Evolutionary conservation across 805 yeast species (phyloP).

Genomic region (Komagataella phaffii): DNA sequence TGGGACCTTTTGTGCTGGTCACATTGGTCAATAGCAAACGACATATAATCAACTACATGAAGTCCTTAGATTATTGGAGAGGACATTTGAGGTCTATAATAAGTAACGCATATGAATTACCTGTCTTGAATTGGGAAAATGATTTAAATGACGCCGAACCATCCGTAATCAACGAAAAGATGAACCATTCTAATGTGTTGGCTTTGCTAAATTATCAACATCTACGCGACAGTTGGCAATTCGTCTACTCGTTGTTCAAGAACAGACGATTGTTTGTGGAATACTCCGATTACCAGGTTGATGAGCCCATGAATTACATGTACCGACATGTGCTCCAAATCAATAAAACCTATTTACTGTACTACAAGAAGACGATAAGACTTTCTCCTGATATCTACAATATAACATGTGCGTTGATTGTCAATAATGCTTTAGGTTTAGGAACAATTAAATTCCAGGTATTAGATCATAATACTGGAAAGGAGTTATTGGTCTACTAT

Average conservation of each 20-base stretch:
- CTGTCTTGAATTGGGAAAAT: conserved; percentile 8
- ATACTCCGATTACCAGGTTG: conserved; percentile 21
- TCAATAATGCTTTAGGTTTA: conserved; percentile 40
- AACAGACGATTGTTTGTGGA: conserved; percentile 43
- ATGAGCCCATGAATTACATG: conserved; percentile 31
- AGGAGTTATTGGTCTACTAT: conserved; percentile 26
- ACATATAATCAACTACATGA: conserved; percentile 14
- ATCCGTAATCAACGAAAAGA: neutral
- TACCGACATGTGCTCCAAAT: conserved; percentile 32
- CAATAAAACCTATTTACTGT: conserved; percentile 33
- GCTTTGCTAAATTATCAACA: conserved; percentile 14
- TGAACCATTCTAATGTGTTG: conserved; percentile 1
- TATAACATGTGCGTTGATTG: conserved; percentile 34
- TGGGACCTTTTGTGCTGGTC: conserved; percentile 12
- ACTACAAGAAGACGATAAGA: conserved; percentile 29
- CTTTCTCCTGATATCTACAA: conserved; percentile 36
- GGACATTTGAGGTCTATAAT: conserved; percentile 12
- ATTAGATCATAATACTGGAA: conserved; percentile 15
- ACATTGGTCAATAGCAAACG: conserved; percentile 12
- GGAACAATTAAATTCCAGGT: conserved; percentile 46
- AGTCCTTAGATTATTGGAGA: conserved; percentile 23
- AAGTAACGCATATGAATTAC: conserved; percentile 9
- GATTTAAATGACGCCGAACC: conserved; percentile 2
- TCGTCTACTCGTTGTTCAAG: conserved; percentile 34
- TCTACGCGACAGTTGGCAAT: conserved; percentile 40